A percentile compares a stretch with the other conserved stretches of the same genome.
Conservation (phyloP, 1,284 basidiomycete species). For the Spongispora temasekensis region DNA sequence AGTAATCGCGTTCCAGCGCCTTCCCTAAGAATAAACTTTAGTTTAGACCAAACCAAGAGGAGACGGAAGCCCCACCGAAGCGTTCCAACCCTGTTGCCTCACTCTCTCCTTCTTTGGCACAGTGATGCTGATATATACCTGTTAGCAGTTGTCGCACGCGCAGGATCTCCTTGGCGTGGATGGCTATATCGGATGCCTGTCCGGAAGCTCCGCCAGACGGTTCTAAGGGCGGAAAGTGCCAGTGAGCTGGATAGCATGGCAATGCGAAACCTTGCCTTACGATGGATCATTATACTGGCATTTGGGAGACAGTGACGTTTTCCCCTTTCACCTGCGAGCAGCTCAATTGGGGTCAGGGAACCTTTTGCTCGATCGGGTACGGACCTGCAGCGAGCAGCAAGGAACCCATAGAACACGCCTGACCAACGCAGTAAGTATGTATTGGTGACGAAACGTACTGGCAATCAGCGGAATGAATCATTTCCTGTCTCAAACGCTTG, state of each 20-base stretch:
- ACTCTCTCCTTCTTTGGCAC: constrained; percentile 65
- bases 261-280: constrained; percentile 49
- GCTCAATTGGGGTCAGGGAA: constrained; percentile 15
- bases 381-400: constrained; percentile 80
- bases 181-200: constrained; percentile 91
- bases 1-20: constrained; percentile 91
- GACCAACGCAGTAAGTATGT: constrained; percentile 92
- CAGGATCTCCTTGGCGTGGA: constrained; percentile 92
- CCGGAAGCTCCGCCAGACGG: constrained; percentile 93
- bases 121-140: constrained; percentile 82
- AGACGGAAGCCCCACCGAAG: constrained; percentile 62
- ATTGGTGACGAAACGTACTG: constrained; percentile 92
- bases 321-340: constrained; percentile 64
- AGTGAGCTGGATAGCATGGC: constrained; percentile 13
- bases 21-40: constrained; percentile 54
- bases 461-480: constrained; percentile 20
- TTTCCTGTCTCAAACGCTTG: constrained; percentile 5
- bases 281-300: constrained; percentile 95
- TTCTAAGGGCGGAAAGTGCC: constrained; percentile 52
- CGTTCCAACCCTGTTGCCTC: constrained; percentile 65
- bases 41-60: constrained; percentile 11
- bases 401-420: constrained; percentile 93
- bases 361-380: constrained; percentile 16
- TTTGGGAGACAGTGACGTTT: constrained; percentile 89
- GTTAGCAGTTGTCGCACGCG: constrained; percentile 82